Conservation (phyloP, 108 stramenopile species). For the Schizochytrium sp. region DNA sequence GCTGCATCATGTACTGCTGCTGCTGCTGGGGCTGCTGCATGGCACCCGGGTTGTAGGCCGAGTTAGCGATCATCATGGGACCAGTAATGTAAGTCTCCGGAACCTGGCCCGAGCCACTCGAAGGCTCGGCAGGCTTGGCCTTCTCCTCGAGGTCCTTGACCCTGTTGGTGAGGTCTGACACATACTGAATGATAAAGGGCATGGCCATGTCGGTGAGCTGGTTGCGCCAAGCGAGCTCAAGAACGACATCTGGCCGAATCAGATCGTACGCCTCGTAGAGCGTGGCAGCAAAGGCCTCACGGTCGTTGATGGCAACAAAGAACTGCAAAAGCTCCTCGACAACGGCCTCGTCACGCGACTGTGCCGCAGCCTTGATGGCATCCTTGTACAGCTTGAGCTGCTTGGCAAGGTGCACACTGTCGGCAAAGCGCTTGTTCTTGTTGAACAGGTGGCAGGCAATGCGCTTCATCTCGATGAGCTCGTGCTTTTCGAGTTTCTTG, state of each 20-base stretch:
- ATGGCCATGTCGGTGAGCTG: slow-evolving; percentile 92
- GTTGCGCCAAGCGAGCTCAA: slow-evolving; percentile 98
- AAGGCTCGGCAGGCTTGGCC: slow-evolving; percentile 63
- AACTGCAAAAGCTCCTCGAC: slow-evolving; percentile 89
- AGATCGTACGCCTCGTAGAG: slow-evolving; percentile 95
- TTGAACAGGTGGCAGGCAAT: slow-evolving; percentile 97
- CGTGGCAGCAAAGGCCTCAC: slow-evolving; percentile 91
- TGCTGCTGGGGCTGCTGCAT: background rate
- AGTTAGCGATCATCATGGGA: background rate
- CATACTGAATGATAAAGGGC: slow-evolving; percentile 96
- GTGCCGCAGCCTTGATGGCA: slow-evolving; percentile 95
- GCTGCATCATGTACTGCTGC: slow-evolving; percentile 13
- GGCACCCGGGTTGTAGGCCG: background rate
- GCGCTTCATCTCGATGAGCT: slow-evolving; percentile 96
- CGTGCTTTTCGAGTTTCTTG: slow-evolving; percentile 87
- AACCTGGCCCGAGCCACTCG: background rate
- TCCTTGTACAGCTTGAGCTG: slow-evolving; percentile 98
- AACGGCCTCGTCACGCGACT: slow-evolving; percentile 75
- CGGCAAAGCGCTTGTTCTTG: slow-evolving; percentile 89
- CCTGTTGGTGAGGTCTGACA: slow-evolving; percentile 72
- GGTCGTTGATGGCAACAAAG: slow-evolving; percentile 92
- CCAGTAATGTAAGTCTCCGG: background rate
- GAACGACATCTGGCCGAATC: slow-evolving; percentile 87
- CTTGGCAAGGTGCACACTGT: slow-evolving; percentile 91
- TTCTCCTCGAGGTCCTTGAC: slow-evolving; percentile 77